phyloP scores from a whole-genome alignment of 1,284 basidiomycete genomes.

The Amylostereum areolatum region DNA sequence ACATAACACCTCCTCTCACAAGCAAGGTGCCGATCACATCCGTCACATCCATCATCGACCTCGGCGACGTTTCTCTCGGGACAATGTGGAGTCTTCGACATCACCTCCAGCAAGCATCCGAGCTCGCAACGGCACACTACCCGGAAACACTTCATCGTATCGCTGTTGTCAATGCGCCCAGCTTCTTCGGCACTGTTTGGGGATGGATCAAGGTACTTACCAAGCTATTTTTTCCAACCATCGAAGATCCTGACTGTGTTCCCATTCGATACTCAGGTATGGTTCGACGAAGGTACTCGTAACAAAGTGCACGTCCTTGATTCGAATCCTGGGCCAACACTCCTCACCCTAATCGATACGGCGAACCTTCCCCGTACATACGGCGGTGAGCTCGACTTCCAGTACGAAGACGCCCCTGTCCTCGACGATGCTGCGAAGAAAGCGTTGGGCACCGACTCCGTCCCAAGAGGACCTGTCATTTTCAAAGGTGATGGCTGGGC shows the following conservation, averaged over 20 bases:
- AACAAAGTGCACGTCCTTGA: constrained; percentile 67
- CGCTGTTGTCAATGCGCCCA: constrained; percentile 68
- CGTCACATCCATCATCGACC: constrained; percentile 70
- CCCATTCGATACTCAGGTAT: constrained; percentile 34
- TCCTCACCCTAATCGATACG: constrained; percentile 47
- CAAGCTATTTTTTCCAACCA: neutral
- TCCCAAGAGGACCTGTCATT: constrained; percentile 46
- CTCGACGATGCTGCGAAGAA: constrained; percentile 43
- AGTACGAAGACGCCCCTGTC: constrained; percentile 53
- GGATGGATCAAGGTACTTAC: constrained; percentile 63
- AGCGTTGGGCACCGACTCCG: constrained; percentile 29
- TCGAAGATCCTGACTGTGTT: neutral
- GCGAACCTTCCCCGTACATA: constrained; percentile 58
- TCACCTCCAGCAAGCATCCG: constrained; percentile 70
- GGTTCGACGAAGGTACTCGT: constrained; percentile 74
- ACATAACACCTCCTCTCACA: neutral
- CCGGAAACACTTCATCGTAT: constrained; percentile 67
- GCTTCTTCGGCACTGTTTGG: constrained; percentile 76
- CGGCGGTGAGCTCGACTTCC: constrained; percentile 66
- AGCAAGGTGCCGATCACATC: constrained; percentile 45
- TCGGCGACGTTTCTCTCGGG: constrained; percentile 51
- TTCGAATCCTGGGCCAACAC: constrained; percentile 42
- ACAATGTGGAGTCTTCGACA: constrained; percentile 62
- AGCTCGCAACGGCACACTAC: constrained; percentile 71
- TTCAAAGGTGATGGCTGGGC: constrained; percentile 23